Percentiles rank a stretch among this genome's conserved stretches.
phyloP scores from a whole-genome alignment of 768 basidiomycete species.

The Rhizopogon vesiculosus region DNA sequence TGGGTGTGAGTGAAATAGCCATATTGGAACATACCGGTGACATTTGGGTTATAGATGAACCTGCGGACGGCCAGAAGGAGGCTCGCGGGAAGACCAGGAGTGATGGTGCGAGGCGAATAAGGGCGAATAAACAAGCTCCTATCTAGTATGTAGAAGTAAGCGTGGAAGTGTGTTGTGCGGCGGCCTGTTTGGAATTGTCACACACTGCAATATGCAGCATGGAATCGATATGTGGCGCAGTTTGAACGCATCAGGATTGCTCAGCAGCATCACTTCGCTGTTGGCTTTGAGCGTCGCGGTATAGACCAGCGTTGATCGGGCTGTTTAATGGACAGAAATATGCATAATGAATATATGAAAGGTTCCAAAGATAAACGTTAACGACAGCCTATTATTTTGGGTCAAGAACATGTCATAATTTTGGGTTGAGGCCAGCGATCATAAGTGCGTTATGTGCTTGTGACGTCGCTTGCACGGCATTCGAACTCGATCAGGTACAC shows the following conservation, averaged over 20 bases:
- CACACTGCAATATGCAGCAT: conserved; percentile 10
- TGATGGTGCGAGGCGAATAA: conserved; percentile 9
- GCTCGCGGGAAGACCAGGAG: conserved; percentile 23
- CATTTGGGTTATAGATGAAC: conserved; percentile 17
- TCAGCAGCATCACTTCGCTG: neutral
- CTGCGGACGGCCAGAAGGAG: conserved; percentile 24
- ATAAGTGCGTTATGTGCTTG: neutral
- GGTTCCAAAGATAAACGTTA: conserved; percentile 2
- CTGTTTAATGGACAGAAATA: conserved; percentile 23
- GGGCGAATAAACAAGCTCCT: conserved; percentile 5
- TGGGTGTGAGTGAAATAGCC: conserved; percentile 10
- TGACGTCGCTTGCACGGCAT: conserved; percentile 20
- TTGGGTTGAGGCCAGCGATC: conserved; percentile 15
- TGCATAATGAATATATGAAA: conserved; percentile 1
- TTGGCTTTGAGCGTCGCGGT: neutral
- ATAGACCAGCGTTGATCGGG: neutral
- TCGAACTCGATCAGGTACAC: conserved; percentile 24
- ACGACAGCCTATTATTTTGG: conserved; percentile 28
- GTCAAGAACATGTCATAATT: conserved; percentile 16
- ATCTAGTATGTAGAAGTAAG: conserved; percentile 4
- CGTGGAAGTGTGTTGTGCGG: conserved; percentile 19
- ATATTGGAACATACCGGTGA: conserved; percentile 5
- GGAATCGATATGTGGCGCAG: conserved; percentile 7
- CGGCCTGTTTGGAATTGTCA: conserved; percentile 17
- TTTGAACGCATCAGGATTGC: neutral